Percentiles rank a stretch among this genome's conserved stretches.
Conservation (phyloP, 2,329 filamentous ascomycete genomes). For the Calonectria pseudoreteaudii region DNA sequence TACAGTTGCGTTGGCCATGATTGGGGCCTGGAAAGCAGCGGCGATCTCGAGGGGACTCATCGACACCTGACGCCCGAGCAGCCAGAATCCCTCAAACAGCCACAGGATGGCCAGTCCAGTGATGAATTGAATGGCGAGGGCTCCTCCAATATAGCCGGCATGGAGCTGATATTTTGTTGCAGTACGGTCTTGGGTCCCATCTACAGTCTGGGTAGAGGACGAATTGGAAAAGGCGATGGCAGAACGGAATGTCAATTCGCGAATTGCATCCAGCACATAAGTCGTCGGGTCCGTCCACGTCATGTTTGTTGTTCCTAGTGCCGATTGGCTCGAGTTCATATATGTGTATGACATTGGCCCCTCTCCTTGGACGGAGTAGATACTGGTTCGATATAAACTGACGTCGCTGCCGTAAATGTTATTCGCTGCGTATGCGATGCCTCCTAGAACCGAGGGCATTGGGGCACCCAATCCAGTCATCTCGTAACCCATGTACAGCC, state of each 20-base stretch:
- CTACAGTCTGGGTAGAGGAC: neutral
- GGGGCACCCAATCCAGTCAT: neutral
- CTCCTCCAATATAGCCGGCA: neutral
- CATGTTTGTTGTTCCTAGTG: conserved; percentile 14
- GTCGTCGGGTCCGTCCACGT: conserved; percentile 16
- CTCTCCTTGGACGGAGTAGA: neutral
- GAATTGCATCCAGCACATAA: neutral
- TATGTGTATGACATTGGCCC: conserved; percentile 16
- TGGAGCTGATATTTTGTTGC: conserved; percentile 12
- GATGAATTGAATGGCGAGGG: neutral
- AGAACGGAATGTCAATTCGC: conserved; percentile 15
- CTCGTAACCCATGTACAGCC: neutral
- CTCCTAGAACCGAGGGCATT: neutral
- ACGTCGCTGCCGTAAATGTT: conserved; percentile 10
- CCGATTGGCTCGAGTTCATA: conserved; percentile 11
- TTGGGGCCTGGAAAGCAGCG: conserved; percentile 13
- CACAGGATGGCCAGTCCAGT: neutral
- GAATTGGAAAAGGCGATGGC: conserved; percentile 17
- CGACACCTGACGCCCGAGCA: conserved; percentile 4
- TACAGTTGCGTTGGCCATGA: neutral
- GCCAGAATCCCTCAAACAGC: conserved; percentile 17
- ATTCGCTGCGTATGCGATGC: conserved; percentile 7
- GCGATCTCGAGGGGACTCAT: conserved; percentile 23
- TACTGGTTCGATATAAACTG: neutral
- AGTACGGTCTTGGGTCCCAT: conserved; percentile 2